Conservation (phyloP, 805 yeast genomes). For the Cyberlindnera amylophila region DNA sequence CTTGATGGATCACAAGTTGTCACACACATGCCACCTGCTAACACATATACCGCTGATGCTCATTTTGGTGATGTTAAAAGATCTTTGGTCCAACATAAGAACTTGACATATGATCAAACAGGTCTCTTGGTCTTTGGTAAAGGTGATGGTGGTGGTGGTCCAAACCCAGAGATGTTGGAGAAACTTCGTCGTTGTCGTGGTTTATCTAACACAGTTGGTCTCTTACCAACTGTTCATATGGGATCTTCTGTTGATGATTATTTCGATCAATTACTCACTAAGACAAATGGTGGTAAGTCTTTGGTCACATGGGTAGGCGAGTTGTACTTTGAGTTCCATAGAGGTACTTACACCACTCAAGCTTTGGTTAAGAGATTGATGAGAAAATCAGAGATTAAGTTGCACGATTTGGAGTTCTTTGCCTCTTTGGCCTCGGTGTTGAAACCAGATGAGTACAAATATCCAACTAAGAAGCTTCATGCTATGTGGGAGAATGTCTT, state of each 20-base stretch:
- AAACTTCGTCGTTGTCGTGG: conserved; percentile 91
- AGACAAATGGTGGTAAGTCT: conserved; percentile 59
- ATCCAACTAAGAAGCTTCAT: conserved; percentile 68
- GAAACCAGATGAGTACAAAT: conserved; percentile 46
- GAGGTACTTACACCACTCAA: conserved; percentile 96
- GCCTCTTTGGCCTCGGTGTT: conserved; percentile 69
- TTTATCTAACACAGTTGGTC: conserved; percentile 71
- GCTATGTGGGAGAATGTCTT: conserved; percentile 84
- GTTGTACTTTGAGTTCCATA: conserved; percentile 87
- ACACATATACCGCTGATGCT: conserved; percentile 92
- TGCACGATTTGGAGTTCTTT: conserved; percentile 82
- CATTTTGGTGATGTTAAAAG: conserved; percentile 89
- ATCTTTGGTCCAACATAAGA: conserved; percentile 77
- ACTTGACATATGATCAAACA: conserved; percentile 72
- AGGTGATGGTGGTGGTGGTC: conserved; percentile 99
- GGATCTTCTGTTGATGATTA: conserved; percentile 76
- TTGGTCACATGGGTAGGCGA: conserved; percentile 93
- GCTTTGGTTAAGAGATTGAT: conserved; percentile 79
- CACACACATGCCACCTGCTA: conserved; percentile 97
- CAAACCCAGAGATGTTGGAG: conserved; percentile 89
- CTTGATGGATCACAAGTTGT: conserved; percentile 90
- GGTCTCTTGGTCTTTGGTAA: conserved; percentile 83
- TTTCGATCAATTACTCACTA: conserved; percentile 58
- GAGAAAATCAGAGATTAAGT: conserved; percentile 67
- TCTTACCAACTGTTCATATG: conserved; percentile 74